Conservation (phyloP, 31 red algal genomes). For the Endocladia muricata region DNA sequence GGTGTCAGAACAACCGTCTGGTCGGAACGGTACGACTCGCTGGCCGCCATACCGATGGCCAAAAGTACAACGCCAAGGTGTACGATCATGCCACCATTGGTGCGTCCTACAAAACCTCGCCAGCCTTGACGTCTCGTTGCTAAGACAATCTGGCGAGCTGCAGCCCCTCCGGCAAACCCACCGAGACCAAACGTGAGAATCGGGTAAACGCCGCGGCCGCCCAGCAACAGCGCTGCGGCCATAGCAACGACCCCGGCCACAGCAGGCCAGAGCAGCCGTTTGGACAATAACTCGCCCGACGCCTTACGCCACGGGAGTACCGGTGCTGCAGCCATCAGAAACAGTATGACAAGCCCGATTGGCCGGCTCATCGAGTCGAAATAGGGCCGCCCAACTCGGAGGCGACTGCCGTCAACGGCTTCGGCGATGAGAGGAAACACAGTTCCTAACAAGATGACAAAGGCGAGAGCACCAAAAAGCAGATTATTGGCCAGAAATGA, state of each 20-base stretch:
- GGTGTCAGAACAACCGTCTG: not conserved
- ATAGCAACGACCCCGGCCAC: not conserved
- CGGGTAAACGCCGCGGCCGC: not conserved
- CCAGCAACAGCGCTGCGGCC: not conserved
- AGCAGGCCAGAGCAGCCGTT: not conserved
- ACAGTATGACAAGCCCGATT: not conserved
- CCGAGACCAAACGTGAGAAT: not conserved
- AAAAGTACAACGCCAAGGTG: not conserved
- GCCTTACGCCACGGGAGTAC: not conserved
- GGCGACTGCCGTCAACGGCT: not conserved
- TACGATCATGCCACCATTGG: not conserved
- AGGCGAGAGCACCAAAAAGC: not conserved
- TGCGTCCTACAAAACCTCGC: not conserved
- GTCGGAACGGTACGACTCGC: not conserved
- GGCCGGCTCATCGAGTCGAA: not conserved
- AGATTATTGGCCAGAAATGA: not conserved
- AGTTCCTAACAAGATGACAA: not conserved
- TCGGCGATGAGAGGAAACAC: not conserved
- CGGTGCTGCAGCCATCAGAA: not conserved
- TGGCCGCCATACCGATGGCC: not conserved
- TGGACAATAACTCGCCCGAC: not conserved
- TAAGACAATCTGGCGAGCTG: not conserved
- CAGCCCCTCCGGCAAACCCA: not conserved
- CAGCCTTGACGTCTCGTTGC: not conserved
- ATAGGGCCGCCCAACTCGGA: not conserved